Percentiles rank a stretch among this genome's conserved stretches.
Evolutionary conservation across 768 basidiomycete genomes (phyloP).

Genomic region (Gyrodon lividus): DNA sequence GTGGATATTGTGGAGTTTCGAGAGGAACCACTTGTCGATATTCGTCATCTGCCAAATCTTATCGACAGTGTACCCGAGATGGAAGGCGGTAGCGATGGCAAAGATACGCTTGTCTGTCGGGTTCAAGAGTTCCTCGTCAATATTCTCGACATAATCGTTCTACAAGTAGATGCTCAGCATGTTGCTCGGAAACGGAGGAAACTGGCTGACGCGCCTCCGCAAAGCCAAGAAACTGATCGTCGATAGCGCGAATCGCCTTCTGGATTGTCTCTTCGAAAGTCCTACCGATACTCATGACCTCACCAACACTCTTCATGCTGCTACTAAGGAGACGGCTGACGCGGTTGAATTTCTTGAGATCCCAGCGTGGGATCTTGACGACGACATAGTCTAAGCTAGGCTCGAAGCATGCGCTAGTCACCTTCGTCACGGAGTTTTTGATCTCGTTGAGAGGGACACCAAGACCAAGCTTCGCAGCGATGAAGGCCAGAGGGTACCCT

Average conservation of each 20-base stretch:
- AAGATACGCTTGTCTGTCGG: conserved; percentile 98
- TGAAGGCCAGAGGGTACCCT: conserved; percentile 97
- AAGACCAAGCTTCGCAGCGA: conserved; percentile 96
- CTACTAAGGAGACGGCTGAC: conserved; percentile 89
- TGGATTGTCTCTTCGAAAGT: conserved; percentile 99
- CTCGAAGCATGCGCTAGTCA: conserved; percentile 97
- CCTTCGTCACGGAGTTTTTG: conserved; percentile 95
- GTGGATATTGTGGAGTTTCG: conserved; percentile 79
- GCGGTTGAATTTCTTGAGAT: conserved; percentile 95
- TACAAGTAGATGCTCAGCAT: conserved; percentile 27
- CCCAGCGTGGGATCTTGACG: conserved; percentile 99
- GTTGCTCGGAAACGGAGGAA: not conserved
- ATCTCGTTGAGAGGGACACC: conserved; percentile 98
- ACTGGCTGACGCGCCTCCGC: conserved; percentile 54
- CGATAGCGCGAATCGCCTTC: conserved; percentile 96
- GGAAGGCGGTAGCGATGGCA: conserved; percentile 92
- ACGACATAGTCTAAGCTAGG: conserved; percentile 96
- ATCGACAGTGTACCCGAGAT: conserved; percentile 90
- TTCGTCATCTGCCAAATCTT: conserved; percentile 98
- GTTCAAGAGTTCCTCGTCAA: conserved; percentile 90
- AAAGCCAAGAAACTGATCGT: conserved; percentile 93
- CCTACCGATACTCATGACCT: conserved; percentile 98
- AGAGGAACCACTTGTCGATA: conserved; percentile 99
- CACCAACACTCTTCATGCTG: conserved; percentile 99
- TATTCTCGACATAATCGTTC: conserved; percentile 86